These are phyloP conservation scores for Plasmodium sp. DNA, from an alignment of 169 alveolate species.

Conservation along the genomic window DNA sequence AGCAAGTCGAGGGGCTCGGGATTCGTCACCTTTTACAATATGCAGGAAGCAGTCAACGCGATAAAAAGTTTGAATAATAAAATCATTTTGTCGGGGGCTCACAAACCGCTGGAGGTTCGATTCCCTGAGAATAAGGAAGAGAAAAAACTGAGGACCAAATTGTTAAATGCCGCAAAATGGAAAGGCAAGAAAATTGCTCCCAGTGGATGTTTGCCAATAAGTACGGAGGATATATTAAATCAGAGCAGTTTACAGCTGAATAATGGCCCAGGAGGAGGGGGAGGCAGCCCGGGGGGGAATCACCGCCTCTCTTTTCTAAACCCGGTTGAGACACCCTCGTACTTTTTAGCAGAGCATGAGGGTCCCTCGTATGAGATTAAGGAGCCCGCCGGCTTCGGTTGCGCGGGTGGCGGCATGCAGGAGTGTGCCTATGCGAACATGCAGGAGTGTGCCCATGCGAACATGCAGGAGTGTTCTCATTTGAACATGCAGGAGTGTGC, in stretches of 20 bases:
- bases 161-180: slow-evolving; percentile 74
- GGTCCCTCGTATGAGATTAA: slow-evolving; percentile 9
- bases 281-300: background rate
- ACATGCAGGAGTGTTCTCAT: background rate
- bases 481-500: too few species aligned
- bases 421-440: too few species aligned
- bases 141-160: slow-evolving; percentile 63
- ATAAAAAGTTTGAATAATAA: slow-evolving; percentile 68
- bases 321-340: slow-evolving; percentile 8
- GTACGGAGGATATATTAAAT: slow-evolving; percentile 71
- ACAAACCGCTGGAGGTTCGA: slow-evolving; percentile 74
- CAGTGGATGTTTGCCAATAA: slow-evolving; percentile 69
- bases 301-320: background rate
- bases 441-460: too few species aligned
- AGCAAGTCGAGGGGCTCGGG: slow-evolving; percentile 75
- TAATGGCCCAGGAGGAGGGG: background rate
- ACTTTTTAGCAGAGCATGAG: slow-evolving; percentile 50
- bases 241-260: slow-evolving; percentile 23
- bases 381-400: background rate
- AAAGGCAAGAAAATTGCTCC: slow-evolving; percentile 74
- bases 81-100: slow-evolving; percentile 73
- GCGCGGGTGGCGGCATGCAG: background rate
- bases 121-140: slow-evolving; percentile 74
- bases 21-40: slow-evolving; percentile 73
- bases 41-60: slow-evolving; percentile 69